Base-by-base conservation (phyloP, 139 green algal species). In the Auxenochlorella pyrenoidosa region DNA sequence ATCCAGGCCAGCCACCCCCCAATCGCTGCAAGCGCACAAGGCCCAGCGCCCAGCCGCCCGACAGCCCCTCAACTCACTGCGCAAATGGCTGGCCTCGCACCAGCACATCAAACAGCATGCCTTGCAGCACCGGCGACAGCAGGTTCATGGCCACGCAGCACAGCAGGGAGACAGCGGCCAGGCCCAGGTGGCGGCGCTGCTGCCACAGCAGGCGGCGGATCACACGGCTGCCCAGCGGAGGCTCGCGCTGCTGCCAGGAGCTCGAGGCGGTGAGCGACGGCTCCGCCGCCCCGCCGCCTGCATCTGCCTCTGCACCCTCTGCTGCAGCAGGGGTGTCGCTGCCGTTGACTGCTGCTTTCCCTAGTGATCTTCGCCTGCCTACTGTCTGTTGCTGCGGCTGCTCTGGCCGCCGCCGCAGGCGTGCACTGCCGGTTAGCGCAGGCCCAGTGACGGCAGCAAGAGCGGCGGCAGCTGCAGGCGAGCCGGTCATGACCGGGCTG, bases 121-220 rank as follows among this genome's bases (percentile, higher is more conserved):
- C 96, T 16, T 92, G 93, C 8, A 98, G 81, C 28, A 98, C 92
- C 13, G 96, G 96, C 8, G 94, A 93, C 32, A 92, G 90, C 30
- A 98, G 91, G 87, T 98, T 98, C 93, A 93, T 95, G 32, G 90
- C 89, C 5, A 94, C 96, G 88, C 94, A 97, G 1, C 95, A 34
- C 51, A 97, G 32, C 43, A 97, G 85, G 2, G 88, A 90, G 0
- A 93, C 58, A 2, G 73, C 87, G 43, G 93, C 94, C 44, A 95
- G 66, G 0, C 86, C 36, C 28, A 97, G 38, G 59, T 94, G 92
- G 30, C 84, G 58, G 36, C 88, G 85, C 83, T 97, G 93, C 86
- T 93, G 87, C 88, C 91, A 89, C 8, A 95, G 63, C 10, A 96
- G 84, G 32, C 72, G 58, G 41, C 34, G 58, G 30, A 92, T 63